Evolutionary conservation across 164 flowering plant genomes (phyloP).

Genomic region (Pachysandra terminalis): DNA sequence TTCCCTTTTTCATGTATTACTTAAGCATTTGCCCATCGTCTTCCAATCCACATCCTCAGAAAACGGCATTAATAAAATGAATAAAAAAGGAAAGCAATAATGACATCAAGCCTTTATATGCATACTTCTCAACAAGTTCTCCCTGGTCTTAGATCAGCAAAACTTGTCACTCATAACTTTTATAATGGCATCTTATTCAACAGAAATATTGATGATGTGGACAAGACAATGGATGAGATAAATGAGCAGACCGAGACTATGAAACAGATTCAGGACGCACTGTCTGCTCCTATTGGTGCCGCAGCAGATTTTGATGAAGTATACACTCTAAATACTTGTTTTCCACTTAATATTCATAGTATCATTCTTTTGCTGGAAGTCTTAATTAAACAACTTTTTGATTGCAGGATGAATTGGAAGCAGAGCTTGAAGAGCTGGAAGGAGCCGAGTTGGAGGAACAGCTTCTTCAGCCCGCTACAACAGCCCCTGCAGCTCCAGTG

Average conservation of each 20-base stretch:
- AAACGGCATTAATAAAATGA: too few relatives aligned
- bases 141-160: background rate
- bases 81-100: too few relatives aligned
- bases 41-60: too few relatives aligned
- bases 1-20: too few relatives aligned
- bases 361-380: background rate
- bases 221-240: conserved; percentile 59
- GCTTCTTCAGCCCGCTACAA: conserved; percentile 23
- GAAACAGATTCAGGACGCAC: conserved; percentile 51
- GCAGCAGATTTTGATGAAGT: conserved; percentile 53
- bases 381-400: background rate
- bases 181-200: conserved; percentile 5
- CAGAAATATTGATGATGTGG: conserved; percentile 54
- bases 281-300: conserved; percentile 43
- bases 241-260: conserved; percentile 57
- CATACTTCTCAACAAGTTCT: background rate
- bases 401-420: conserved; percentile 50
- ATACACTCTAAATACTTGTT: background rate
- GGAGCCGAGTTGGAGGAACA: conserved; percentile 21
- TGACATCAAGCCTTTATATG: background rate
- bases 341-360: background rate
- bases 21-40: too few relatives aligned
- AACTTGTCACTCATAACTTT: background rate
- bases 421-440: conserved; percentile 43
- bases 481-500: conserved; percentile 16